A percentile compares a stretch with the other conserved stretches of the same genome.
These are phyloP conservation scores for Fusarium sp. DNA, from an alignment of 2,329 filamentous ascomycete species.

Conservation along the genomic window DNA sequence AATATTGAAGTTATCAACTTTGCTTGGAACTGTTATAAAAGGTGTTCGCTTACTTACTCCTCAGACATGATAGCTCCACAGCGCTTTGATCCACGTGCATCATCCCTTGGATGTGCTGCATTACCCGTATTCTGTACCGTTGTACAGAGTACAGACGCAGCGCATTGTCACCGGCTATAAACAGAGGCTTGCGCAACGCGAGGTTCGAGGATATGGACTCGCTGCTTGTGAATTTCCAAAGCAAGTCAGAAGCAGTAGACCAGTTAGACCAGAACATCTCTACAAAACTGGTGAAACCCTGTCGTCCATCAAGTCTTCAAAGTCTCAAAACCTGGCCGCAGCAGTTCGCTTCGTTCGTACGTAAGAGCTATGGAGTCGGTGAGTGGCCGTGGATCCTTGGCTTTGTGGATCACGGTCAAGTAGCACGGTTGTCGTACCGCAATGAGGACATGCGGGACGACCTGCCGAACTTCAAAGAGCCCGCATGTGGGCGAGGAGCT, in stretches of 20 bases:
- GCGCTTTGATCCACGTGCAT: conserved; percentile 28
- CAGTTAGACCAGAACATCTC: conserved; percentile 13
- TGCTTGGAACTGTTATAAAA: neutral
- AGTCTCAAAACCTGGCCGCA: conserved; percentile 36
- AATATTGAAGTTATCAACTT: conserved; percentile 18
- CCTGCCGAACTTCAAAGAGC: conserved; percentile 30
- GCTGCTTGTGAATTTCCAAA: neutral
- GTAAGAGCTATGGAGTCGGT: conserved; percentile 46
- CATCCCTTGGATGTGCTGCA: conserved; percentile 22
- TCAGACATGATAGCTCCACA: conserved; percentile 21
- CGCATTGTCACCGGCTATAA: conserved; percentile 12
- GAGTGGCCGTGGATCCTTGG: conserved; percentile 46
- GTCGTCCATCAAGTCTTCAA: conserved; percentile 23
- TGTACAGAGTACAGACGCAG: conserved; percentile 4
- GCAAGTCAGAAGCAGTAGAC: conserved; percentile 3
- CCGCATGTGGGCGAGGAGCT: conserved; percentile 22
- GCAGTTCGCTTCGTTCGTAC: conserved; percentile 47
- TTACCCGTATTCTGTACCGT: conserved; percentile 9
- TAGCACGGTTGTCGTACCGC: conserved; percentile 39
- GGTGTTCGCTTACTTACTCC: neutral
- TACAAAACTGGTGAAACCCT: conserved; percentile 28
- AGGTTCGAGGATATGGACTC: neutral
- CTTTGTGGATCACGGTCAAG: conserved; percentile 36
- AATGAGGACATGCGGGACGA: conserved; percentile 38
- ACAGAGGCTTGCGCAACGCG: conserved; percentile 4